phyloP scores from a whole-genome alignment of 768 basidiomycete species.

The Panus rudis region DNA sequence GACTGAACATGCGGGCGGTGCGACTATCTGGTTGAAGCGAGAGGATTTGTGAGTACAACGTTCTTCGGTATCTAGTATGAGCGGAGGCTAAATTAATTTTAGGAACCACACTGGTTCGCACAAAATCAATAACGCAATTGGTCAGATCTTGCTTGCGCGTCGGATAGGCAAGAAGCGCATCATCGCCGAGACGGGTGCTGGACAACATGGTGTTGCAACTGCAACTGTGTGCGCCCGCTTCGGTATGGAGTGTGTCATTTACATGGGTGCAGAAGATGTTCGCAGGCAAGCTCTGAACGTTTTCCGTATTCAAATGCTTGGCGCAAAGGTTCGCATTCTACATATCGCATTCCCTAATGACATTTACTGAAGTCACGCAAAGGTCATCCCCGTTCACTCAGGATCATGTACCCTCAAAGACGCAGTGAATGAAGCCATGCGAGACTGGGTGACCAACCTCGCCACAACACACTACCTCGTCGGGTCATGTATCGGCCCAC shows the following conservation, averaged over 20 bases:
- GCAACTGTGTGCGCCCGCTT: slow-evolving; percentile 98
- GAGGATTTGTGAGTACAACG: slow-evolving; percentile 66
- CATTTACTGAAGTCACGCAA: slow-evolving; percentile 1
- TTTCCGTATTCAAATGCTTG: slow-evolving; percentile 96
- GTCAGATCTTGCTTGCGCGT: slow-evolving; percentile 93
- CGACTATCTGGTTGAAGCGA: slow-evolving; percentile 96
- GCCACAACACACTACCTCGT: slow-evolving; percentile 93
- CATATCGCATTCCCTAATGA: not conserved
- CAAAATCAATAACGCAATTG: slow-evolving; percentile 99
- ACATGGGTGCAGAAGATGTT: slow-evolving; percentile 98
- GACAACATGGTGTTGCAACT: slow-evolving; percentile 98
- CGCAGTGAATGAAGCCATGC: slow-evolving; percentile 96
- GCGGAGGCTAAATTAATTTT: slow-evolving; percentile 1
- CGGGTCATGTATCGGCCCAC: slow-evolving; percentile 95
- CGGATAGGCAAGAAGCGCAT: slow-evolving; percentile 94
- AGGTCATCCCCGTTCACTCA: slow-evolving; percentile 92
- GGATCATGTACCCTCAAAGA: slow-evolving; percentile 96
- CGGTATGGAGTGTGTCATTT: slow-evolving; percentile 89
- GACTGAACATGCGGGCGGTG: slow-evolving; percentile 85
- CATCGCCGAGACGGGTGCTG: slow-evolving; percentile 98
- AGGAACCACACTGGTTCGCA: slow-evolving; percentile 98
- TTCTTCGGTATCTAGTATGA: slow-evolving; percentile 5
- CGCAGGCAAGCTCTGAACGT: slow-evolving; percentile 95
- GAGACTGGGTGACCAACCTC: slow-evolving; percentile 98
- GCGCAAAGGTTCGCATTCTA: slow-evolving; percentile 57